Percentiles rank a stretch among this genome's conserved stretches.
phyloP scores from a whole-genome alignment of 2,329 filamentous ascomycete species.

The Penicillium sp. region DNA sequence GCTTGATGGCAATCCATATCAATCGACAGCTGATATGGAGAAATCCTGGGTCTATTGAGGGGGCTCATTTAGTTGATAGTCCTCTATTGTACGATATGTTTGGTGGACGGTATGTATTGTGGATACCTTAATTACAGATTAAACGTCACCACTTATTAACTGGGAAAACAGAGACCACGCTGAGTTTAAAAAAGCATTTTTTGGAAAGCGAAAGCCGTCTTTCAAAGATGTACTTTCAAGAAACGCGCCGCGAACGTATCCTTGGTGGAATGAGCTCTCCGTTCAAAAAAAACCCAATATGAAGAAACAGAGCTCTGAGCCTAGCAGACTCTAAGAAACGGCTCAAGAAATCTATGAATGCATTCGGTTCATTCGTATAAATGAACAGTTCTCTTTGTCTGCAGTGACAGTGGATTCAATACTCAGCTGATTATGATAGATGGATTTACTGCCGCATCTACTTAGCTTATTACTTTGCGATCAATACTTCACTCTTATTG shows the following conservation, averaged over 20 bases:
- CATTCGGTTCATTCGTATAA: too few species aligned
- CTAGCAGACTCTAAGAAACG: too few species aligned
- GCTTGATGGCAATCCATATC: constrained; percentile 9
- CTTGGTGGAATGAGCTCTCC: constrained; percentile 7
- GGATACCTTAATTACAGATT: too few species aligned
- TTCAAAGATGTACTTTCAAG: constrained; percentile 4
- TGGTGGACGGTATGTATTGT: constrained; percentile 11
- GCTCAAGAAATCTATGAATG: too few species aligned
- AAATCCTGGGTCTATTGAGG: constrained; percentile 10
- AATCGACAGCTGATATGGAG: constrained; percentile 14
- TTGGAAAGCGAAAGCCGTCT: constrained; percentile 8
- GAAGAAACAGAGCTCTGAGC: neutral
- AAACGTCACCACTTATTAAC: neutral
- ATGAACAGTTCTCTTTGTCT: too few species aligned
- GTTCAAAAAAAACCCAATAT: neutral
- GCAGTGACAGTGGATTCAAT: too few species aligned
- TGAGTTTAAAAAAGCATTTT: constrained; percentile 6
- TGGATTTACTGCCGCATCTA: too few species aligned
- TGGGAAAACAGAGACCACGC: constrained; percentile 12
- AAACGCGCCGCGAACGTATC: constrained; percentile 9
- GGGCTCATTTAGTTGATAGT: constrained; percentile 10
- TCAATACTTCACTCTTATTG: too few species aligned
- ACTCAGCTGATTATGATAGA: too few species aligned
- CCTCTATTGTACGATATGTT: constrained; percentile 13
- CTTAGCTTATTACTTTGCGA: too few species aligned